Base-by-base conservation (phyloP, 2,329 filamentous ascomycete species). In the Arthroderma sp. region DNA sequence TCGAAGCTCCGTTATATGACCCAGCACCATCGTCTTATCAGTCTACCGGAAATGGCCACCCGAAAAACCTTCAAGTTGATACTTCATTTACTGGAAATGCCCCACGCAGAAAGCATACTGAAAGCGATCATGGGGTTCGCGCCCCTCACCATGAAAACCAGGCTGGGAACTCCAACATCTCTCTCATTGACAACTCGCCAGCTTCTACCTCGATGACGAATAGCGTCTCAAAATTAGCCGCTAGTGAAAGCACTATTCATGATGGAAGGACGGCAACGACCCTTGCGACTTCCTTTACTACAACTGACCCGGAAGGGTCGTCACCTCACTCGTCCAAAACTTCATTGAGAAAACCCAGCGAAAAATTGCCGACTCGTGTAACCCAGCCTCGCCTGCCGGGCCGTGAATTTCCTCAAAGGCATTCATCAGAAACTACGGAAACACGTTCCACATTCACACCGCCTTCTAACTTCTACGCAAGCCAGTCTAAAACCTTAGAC, bases 371-470 rank as follows among this genome's bases (percentile, higher is more conserved):
- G 4, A 53, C 61, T 8, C 59, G 64, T n/a, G 57, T 68, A 31
- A 65, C 60, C 38, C 63, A 69, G 47, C 66, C 65, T 42, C 66
- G 69, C 53, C 54, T 72, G 28, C 68, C 69, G 5, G 65, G 65
- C 9, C 66, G 65, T 52, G 56, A 55, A n/a, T 53, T 61, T 30
- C 65, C 68, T 8, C 62, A 64, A 41, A 57, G 60, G 29, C 60
- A 66, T 8, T 66, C 67, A 10, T 62, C 56, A 43, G 68, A 60
- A 54, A 69, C 62, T 46, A 61, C 57, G 32, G 60, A 50, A 59
- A 70, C 58, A 61, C 68, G 48, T 66, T 77, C 61, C 42, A 53
- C 58, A 22, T 22, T 22, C 15, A 22, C 15, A 22, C 15, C 15
- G 15, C 15, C 15, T 22, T 22, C 15, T 22, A 22, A 22, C 15